Conservation (phyloP, 108 stramenopile genomes). For the Pseudonitzschia pungens region DNA sequence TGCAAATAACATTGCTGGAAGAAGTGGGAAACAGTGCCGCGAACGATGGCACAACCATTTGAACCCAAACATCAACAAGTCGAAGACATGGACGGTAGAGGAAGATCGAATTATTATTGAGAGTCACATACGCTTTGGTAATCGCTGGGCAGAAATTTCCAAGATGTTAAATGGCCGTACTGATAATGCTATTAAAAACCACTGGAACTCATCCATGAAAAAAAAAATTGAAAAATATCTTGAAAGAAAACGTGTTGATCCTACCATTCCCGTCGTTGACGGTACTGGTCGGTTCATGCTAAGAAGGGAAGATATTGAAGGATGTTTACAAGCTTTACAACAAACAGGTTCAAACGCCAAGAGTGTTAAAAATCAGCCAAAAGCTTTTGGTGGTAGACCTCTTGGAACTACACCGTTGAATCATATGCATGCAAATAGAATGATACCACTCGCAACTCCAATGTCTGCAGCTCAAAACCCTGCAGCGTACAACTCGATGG, state of each 20-base stretch:
- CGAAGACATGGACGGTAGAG: conserved; percentile 77
- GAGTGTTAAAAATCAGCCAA: conserved; percentile 4
- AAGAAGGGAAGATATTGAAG: conserved; percentile 67
- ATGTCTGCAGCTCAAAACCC: conserved; percentile 2
- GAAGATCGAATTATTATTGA: conserved; percentile 89
- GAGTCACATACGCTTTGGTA: conserved; percentile 77
- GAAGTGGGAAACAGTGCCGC: conserved; percentile 97
- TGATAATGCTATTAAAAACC: conserved; percentile 98
- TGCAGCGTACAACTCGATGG: conserved; percentile 2
- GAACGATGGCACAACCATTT: conserved; percentile 99
- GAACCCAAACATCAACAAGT: conserved; percentile 89
- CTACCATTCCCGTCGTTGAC: conserved; percentile 38
- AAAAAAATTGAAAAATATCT: conserved; percentile 85
- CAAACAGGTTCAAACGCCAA: conserved; percentile 28
- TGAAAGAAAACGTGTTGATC: conserved; percentile 45
- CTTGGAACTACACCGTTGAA: not conserved
- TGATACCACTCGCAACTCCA: conserved; percentile 17
- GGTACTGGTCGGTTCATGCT: conserved; percentile 56
- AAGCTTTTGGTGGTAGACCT: not conserved
- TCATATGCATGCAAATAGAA: not conserved
- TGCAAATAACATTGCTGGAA: conserved; percentile 70
- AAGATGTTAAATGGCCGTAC: conserved; percentile 87
- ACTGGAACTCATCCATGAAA: conserved; percentile 95
- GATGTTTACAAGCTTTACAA: conserved; percentile 63
- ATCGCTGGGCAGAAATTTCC: conserved; percentile 95